Evolutionary conservation across 2,329 filamentous ascomycete species (phyloP).

Genomic region (Mariannaea elegans): DNA sequence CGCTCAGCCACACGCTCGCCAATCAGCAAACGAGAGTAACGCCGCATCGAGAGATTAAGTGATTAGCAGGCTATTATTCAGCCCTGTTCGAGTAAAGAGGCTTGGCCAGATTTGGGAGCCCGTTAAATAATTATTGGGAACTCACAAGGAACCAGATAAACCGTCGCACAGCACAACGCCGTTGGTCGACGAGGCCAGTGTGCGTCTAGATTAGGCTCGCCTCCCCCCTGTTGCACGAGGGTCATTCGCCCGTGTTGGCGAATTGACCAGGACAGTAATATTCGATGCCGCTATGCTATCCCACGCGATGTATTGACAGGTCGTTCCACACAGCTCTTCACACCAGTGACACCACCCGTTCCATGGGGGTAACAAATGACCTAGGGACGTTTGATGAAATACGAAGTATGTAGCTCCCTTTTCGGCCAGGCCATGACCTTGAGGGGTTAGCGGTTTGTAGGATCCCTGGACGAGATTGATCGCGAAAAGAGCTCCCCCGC

Average conservation of each 20-base stretch:
- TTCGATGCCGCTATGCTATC: too few relatives aligned
- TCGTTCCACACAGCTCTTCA: conserved; percentile 26
- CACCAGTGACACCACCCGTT: too few relatives aligned
- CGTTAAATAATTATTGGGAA: neutral
- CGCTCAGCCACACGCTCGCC: conserved; percentile 15
- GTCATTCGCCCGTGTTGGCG: conserved; percentile 20
- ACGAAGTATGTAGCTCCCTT: too few relatives aligned
- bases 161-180: neutral
- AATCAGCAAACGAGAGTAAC: conserved; percentile 19
- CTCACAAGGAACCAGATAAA: too few relatives aligned
- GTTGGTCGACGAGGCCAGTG: neutral
- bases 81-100: conserved; percentile 21
- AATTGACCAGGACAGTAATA: conserved; percentile 24
- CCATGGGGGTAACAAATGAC: conserved; percentile 23
- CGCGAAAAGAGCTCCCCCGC: neutral
- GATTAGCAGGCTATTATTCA: conserved; percentile 18
- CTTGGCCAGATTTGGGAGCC: conserved; percentile 22
- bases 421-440: conserved; percentile 29
- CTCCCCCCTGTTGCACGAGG: neutral
- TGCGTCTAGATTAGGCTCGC: neutral
- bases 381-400: conserved; percentile 30
- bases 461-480: neutral
- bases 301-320: too few relatives aligned
- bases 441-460: conserved; percentile 24
- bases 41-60: conserved; percentile 22